Base-by-base conservation (phyloP, 192 early-diverging fungal genomes). In the Piromyces finnis region DNA sequence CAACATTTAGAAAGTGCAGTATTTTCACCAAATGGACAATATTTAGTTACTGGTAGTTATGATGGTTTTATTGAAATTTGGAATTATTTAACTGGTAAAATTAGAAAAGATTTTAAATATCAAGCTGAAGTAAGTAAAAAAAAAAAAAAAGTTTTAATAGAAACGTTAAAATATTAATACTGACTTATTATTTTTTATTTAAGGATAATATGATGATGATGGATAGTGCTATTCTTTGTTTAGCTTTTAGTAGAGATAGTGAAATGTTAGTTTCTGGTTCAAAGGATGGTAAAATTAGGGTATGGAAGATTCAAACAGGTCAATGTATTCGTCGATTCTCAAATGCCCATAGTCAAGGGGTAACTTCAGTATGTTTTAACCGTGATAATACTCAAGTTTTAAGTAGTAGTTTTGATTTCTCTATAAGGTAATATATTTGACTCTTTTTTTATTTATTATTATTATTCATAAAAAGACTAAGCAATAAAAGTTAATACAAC, bases 11-110 rank as follows among this genome's bases (percentile, higher is more conserved):
- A 93, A 79, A 87, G 89, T 78, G 88, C 89, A 4, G 88, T 87
- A 30, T 98, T 98, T 82, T 95, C 95, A 0, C 90, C 93, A 5
- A 91, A 94, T 79, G 94, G 95, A 13, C 91, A 93, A 77, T 93
- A 88, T 41, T 83, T 98, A 26, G 95, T 88, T 12, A 97, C 96
- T 28, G 97, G 97, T 29, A 93, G 91, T 78, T 85, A 89, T 39
- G 97, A 98, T 87, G 97, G 97, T 3, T 95, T 97, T 84, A 94
- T 99, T 82, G 97, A 99, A 85, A 84, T 99, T 18, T 99, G 95
- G 95, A 96, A 96, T 81, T 93, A 91, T 80, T 86, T 94, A 79
- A 97, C 96, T 1, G 96, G 95, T 2, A 98, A 97, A 83, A 86
- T 96, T 28, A 86, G 95, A 32, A 92, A 87, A 78, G 96, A 97